Evolutionary conservation across 225 moss, liverwort and hornwort species (phyloP), one percentile per base, ranked within the genome.

Genomic region (Sphagnum tenellum): DNA sequence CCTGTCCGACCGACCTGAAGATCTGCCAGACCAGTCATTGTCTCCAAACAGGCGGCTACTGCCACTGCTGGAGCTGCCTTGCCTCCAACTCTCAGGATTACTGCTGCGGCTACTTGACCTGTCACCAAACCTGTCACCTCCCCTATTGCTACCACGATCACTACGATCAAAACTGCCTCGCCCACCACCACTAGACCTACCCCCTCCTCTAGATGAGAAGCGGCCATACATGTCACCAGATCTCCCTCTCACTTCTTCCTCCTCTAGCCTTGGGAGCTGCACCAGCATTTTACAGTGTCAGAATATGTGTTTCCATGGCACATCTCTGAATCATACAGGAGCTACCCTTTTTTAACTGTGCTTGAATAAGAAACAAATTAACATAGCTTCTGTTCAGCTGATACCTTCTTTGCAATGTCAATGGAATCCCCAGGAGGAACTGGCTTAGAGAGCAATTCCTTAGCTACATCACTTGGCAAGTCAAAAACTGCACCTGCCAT

Each of bases 401-500:
- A 55, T 83, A 91, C 89, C 86, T 77, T 68, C 77, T 89, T 80
- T 13, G 83, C 87, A 48, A 81, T 65, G 60, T 74, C 74, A 46
- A 94, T 86, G n/a, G 88, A 60, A 63, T 5, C 6, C 9, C 86
- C 83, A 46, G 81, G 83, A 56, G 66, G 52, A 58, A 71, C 72
- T 12, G 71, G 69, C 62, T 79, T 94, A 44, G 60, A 69, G 68
- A 94, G 75, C 2, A 94, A 69, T 47, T 76, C 77, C 67, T 86
- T 94, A 0, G 91, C 91, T 46, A 88, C 65, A 65, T 89, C 81
- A 52, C 89, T 83, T 56, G 91, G 89, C 66, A 91, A 67, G 66
- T 91, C 89, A 70, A 95, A 91, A 3, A 95, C 88, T 7, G 88
- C 89, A 6, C 84, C 89, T 54, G 91, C 86, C 46, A 72, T 64